Evolutionary conservation across 1,139 yeast species (phyloP).

Genomic region (Candida smagusa): DNA sequence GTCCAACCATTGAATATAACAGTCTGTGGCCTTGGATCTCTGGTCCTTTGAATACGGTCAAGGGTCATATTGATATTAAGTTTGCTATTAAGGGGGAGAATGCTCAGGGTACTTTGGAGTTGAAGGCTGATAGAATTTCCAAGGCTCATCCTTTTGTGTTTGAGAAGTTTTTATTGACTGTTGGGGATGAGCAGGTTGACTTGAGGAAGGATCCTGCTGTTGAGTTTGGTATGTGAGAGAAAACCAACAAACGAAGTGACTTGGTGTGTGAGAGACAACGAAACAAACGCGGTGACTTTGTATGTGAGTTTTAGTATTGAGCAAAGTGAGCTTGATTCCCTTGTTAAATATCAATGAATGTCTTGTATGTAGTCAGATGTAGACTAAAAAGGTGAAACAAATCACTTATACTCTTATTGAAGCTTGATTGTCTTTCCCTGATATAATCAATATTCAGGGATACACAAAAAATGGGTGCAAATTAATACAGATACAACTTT

Average conservation of each 20-base stretch:
- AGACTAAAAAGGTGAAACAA: no score
- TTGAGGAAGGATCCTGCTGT: conserved; percentile 50
- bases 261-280: conserved; percentile 2
- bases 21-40: conserved; percentile 83
- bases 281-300: no score
- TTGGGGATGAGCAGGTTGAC: conserved; percentile 36
- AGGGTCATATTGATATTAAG: conserved; percentile 71
- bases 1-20: conserved; percentile 70
- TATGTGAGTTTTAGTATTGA: no score
- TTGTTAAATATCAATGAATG: no score
- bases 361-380: no score
- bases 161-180: conserved; percentile 55
- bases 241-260: no score
- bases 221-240: conserved; percentile 21
- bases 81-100: conserved; percentile 69
- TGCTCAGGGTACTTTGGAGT: conserved; percentile 45
- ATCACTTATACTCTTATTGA: no score
- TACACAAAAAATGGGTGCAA: no score
- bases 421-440: no score
- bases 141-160: conserved; percentile 57
- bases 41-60: conserved; percentile 80
- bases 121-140: conserved; percentile 60
- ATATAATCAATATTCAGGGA: no score
- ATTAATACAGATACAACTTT: no score
- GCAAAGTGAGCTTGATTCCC: no score